Evolutionary conservation across 805 yeast species (phyloP).

Genomic region (Debaryomyces prosopidis): DNA sequence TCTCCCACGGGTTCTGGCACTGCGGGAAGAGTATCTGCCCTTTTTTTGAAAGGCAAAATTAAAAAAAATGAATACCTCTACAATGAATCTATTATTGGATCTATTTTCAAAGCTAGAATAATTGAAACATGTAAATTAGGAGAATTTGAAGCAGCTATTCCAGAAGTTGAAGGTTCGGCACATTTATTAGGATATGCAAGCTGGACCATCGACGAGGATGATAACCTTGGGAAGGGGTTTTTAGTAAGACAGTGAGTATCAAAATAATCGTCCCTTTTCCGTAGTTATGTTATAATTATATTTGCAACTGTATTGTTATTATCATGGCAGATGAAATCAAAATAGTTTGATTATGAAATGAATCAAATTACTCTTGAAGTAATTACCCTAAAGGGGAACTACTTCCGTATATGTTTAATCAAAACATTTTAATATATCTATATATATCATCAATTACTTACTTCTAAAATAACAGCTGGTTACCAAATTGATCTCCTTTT

Average conservation of each 20-base stretch:
- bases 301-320: too few relatives aligned
- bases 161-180: conserved; percentile 22
- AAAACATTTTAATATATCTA: too few relatives aligned
- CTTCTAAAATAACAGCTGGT: too few relatives aligned
- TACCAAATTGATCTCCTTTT: too few relatives aligned
- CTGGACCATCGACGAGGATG: conserved; percentile 4
- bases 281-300: too few relatives aligned
- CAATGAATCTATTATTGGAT: conserved; percentile 24
- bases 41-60: conserved; percentile 13
- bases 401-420: too few relatives aligned
- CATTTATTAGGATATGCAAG: conserved; percentile 15
- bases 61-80: conserved; percentile 7
- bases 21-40: conserved; percentile 21
- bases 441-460: too few relatives aligned
- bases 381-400: too few relatives aligned
- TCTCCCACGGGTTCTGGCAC: conserved; percentile 29
- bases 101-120: conserved; percentile 16
- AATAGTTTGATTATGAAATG: too few relatives aligned
- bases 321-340: too few relatives aligned
- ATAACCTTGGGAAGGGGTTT: conserved; percentile 3
- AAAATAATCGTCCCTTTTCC: too few relatives aligned
- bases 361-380: too few relatives aligned
- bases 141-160: conserved; percentile 17
- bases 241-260: background rate
- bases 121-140: conserved; percentile 14